Percentiles rank a stretch among this genome's conserved stretches.
These are phyloP conservation scores for Symbiodinium natans DNA, from an alignment of 73 alveolate genomes.

Conservation along the genomic window DNA sequence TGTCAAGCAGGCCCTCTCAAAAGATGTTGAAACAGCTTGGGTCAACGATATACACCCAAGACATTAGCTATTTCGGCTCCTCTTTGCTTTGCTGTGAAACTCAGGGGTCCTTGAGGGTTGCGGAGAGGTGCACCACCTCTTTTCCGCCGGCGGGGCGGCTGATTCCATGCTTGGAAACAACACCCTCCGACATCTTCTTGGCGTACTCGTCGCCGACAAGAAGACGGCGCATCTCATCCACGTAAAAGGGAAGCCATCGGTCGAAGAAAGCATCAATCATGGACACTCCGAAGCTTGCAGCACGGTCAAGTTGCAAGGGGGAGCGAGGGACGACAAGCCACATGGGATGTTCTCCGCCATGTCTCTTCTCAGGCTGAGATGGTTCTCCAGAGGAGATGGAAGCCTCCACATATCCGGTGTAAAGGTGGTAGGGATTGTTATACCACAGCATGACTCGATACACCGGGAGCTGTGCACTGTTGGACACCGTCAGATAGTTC, in stretches of 20 bases:
- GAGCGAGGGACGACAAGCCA: background rate
- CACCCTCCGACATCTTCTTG: too few species aligned
- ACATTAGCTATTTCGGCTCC: too few species aligned
- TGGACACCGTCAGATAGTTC: background rate
- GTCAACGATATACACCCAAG: too few species aligned
- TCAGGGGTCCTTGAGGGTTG: too few species aligned
- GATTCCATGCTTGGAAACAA: too few species aligned
- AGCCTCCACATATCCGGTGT: background rate
- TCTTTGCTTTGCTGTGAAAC: too few species aligned
- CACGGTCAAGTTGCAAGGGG: background rate
- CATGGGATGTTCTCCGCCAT: background rate
- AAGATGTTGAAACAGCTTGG: too few species aligned
- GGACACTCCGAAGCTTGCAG: background rate
- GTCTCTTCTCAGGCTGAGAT: background rate
- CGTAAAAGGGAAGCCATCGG: background rate
- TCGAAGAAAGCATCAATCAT: background rate
- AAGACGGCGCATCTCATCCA: too few species aligned
- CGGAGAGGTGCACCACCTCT: too few species aligned
- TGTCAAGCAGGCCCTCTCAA: too few species aligned
- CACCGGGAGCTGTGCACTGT: background rate
- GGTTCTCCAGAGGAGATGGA: background rate
- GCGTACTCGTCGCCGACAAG: too few species aligned
- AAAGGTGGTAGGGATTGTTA: background rate
- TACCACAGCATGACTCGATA: background rate
- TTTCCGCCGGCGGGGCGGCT: too few species aligned